Conservation (phyloP, 768 basidiomycete species). For the Calocera viscosa region DNA sequence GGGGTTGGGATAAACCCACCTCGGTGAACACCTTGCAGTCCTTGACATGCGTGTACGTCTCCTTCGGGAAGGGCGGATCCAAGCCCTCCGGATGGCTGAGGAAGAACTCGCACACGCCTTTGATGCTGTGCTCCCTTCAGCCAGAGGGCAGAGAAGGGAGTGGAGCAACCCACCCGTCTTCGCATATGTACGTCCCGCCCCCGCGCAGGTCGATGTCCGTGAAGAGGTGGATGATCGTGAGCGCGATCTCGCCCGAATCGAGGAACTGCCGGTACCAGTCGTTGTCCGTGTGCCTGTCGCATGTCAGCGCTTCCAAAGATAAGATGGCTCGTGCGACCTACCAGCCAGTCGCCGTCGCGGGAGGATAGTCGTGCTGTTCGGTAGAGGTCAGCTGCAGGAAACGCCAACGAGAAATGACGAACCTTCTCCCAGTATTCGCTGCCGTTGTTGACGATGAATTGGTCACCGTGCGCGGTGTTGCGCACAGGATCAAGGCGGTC, state of each 20-base stretch:
- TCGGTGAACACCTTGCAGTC: slow-evolving; percentile 15
- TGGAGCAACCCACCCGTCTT: slow-evolving; percentile 18
- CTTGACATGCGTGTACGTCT: slow-evolving; percentile 12
- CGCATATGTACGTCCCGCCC: slow-evolving; percentile 17
- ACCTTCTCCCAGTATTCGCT: slow-evolving; percentile 13
- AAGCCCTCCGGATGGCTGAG: slow-evolving; percentile 19
- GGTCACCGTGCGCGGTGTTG: slow-evolving; percentile 18
- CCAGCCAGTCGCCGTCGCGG: background rate
- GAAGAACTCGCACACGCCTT: slow-evolving; percentile 15
- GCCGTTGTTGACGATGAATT: slow-evolving; percentile 21
- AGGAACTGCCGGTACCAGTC: slow-evolving; percentile 22
- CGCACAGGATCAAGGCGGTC: slow-evolving; percentile 18
- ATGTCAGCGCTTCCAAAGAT: slow-evolving; percentile 2
- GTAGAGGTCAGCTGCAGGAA: background rate
- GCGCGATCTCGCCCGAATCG: slow-evolving; percentile 19
- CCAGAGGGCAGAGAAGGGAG: background rate
- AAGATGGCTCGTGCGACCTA: background rate
- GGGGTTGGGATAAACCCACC: background rate
- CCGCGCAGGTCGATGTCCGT: slow-evolving; percentile 18
- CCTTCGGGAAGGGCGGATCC: slow-evolving; percentile 15
- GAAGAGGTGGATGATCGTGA: slow-evolving; percentile 20
- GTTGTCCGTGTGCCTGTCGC: slow-evolving; percentile 19
- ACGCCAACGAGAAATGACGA: background rate
- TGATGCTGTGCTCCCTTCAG: background rate
- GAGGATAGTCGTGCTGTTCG: background rate